Conservation (phyloP, 2,329 filamentous ascomycete species). For the Neonectria magnoliae region DNA sequence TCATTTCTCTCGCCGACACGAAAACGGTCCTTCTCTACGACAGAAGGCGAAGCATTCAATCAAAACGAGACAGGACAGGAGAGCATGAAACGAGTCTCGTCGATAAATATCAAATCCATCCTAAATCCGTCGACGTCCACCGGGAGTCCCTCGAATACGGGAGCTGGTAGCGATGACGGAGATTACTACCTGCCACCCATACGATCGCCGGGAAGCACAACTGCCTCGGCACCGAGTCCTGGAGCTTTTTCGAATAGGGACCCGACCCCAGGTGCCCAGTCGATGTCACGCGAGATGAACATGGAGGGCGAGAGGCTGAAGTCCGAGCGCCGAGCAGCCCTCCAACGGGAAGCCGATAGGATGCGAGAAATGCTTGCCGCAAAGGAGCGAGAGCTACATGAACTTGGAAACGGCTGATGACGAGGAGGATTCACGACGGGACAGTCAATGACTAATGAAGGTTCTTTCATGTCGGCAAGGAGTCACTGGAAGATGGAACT, state of each 20-base stretch:
- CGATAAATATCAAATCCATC: constrained; percentile 81
- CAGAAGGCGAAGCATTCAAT: constrained; percentile 61
- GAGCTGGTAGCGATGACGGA: constrained; percentile 48
- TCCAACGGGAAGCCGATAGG: constrained; percentile 77
- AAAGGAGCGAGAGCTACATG: constrained; percentile 76
- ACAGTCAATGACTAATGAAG: constrained; percentile 39
- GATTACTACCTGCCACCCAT: constrained; percentile 56
- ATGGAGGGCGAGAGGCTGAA: constrained; percentile 63
- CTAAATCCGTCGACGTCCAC: constrained; percentile 66
- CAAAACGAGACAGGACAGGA: constrained; percentile 55
- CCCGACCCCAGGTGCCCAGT: constrained; percentile 35
- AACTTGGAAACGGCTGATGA: constrained; percentile 45
- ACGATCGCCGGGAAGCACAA: constrained; percentile 54
- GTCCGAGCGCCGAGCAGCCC: constrained; percentile 70
- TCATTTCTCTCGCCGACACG: constrained; percentile 68
- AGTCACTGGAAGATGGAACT: constrained; percentile 34
- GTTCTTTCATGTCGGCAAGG: constrained; percentile 35
- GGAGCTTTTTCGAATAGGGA: constrained; percentile 50
- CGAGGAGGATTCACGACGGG: constrained; percentile 32
- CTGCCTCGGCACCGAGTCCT: constrained; percentile 55
- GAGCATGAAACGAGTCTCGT: constrained; percentile 71
- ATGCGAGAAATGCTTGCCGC: constrained; percentile 78
- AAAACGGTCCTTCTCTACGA: constrained; percentile 74
- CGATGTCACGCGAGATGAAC: constrained; percentile 40
- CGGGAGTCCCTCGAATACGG: constrained; percentile 34